Evolutionary conservation across 805 yeast species (phyloP), one percentile per base, ranked within the genome.

Genomic region (Teunomyces aglyptinius): DNA sequence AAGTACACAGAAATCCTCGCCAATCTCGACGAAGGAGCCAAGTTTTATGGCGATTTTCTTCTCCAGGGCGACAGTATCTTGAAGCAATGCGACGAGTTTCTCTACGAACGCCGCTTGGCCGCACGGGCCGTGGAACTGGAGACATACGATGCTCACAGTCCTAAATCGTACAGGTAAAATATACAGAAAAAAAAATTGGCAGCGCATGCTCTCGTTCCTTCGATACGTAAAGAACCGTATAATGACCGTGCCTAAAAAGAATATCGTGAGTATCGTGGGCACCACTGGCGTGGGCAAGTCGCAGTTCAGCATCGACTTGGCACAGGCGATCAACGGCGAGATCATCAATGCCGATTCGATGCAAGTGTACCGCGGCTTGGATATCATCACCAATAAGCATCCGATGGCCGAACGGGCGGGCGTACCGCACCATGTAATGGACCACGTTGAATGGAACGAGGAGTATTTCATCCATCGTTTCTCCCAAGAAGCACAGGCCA

Each of bases 201-300:
- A 19, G 20, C 31, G 31, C 13, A 45, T 48, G 46, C 39, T 39
- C 19, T 35, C 47, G 24, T 42, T 44, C 28, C 36, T 51, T 5
- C 38, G 49, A 22, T 49, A 51, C 52, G 20, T 57, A 31, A 61
- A 54, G 48, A 67, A 63, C 46, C 45, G 53, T 38, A 43, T 60
- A n/a, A 64, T 61, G 64, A 66, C 68, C 6, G 48, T 54, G 38
- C 64, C 66, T 10, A 68, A 64, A 50, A 65, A 64, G 49, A 63
- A 55, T 48, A 58, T 88, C 4, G 75, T 86, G 22, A 81, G 89
- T 12, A 78, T 88, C 13, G 86, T 87, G 3, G 99, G 99, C 0
- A 91, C 96, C 29, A 92, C 99, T 0, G 99, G 98, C 0, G 97
- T 90, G 10, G 99, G 99, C 0, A 92, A 92, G 60, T 91, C 97